A percentile compares a stretch with the other conserved stretches of the same genome.
phyloP scores from a whole-genome alignment of 2,329 filamentous ascomycete species.

The Aureobasidium musti region DNA sequence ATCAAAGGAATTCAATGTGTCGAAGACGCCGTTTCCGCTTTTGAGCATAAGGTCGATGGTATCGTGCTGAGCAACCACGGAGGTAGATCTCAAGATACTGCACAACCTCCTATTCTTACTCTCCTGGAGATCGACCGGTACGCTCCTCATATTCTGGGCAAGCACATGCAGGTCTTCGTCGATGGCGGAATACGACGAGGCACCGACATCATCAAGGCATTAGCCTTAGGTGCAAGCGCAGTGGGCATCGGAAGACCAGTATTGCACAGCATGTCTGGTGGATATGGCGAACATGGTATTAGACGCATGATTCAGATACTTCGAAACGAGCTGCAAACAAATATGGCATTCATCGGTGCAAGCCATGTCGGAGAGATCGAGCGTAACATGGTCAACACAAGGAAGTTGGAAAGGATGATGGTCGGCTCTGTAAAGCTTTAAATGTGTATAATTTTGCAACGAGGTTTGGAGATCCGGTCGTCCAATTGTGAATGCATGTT shows the following conservation, averaged over 20 bases:
- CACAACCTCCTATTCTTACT: slow-evolving; percentile 58
- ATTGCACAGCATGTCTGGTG: slow-evolving; percentile 54
- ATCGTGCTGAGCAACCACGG: slow-evolving; percentile 56
- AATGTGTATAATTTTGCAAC: too few relatives aligned
- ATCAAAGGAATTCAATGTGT: slow-evolving; percentile 47
- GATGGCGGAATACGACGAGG: slow-evolving; percentile 66
- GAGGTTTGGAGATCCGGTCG: too few relatives aligned
- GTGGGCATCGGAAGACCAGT: slow-evolving; percentile 49
- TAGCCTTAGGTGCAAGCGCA: slow-evolving; percentile 63
- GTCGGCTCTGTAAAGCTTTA: slow-evolving; percentile 24
- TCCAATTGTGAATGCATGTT: too few relatives aligned
- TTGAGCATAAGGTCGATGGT: slow-evolving; percentile 47
- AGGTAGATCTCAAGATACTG: slow-evolving; percentile 53
- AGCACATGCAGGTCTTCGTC: slow-evolving; percentile 58
- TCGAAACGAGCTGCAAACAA: slow-evolving; percentile 60
- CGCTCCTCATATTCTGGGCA: slow-evolving; percentile 60
- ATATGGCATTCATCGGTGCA: slow-evolving; percentile 64
- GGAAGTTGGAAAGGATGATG: slow-evolving; percentile 13
- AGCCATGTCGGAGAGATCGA: slow-evolving; percentile 49
- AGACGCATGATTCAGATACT: slow-evolving; percentile 52
- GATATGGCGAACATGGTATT: slow-evolving; percentile 56
- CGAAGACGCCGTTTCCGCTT: slow-evolving; percentile 47
- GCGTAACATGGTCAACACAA: slow-evolving; percentile 25
- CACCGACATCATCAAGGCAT: slow-evolving; percentile 64
- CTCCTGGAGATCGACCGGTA: slow-evolving; percentile 63